These are phyloP conservation scores for Vickermania spadyakhi DNA, from an alignment of 208 protist species.

Conservation along the genomic window DNA sequence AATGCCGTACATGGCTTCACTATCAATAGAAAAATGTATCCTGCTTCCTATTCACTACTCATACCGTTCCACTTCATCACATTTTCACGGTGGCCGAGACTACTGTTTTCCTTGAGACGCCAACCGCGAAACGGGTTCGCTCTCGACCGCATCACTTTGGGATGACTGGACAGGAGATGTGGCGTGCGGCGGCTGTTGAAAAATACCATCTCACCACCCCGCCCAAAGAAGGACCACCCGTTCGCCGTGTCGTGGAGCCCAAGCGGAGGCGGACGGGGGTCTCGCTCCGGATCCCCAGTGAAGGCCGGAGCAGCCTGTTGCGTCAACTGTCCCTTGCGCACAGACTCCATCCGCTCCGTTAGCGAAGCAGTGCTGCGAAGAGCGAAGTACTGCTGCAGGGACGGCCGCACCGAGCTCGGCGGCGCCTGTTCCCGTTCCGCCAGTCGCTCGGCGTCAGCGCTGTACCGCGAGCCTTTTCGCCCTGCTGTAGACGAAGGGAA, in stretches of 20 bases:
- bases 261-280: conserved; percentile 68
- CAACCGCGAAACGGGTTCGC: conserved; percentile 74
- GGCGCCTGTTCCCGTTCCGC: background rate
- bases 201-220: conserved; percentile 82
- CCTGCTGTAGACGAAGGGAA: background rate
- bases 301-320: conserved; percentile 18
- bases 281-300: conserved; percentile 32
- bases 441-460: conserved; percentile 12
- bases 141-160: conserved; percentile 77
- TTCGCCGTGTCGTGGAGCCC: conserved; percentile 76
- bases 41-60: too few species aligned
- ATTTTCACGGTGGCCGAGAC: conserved; percentile 65
- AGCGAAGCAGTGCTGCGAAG: conserved; percentile 19
- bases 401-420: conserved; percentile 13
- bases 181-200: conserved; percentile 43
- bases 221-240: conserved; percentile 78
- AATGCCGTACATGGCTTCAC: too few species aligned
- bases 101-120: conserved; percentile 70
- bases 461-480: background rate
- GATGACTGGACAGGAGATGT: conserved; percentile 62
- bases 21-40: too few species aligned
- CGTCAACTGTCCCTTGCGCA: conserved; percentile 27
- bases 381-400: conserved; percentile 15
- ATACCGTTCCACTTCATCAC: conserved; percentile 84
- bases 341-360: conserved; percentile 39